A percentile compares a stretch with the other conserved stretches of the same genome.
Evolutionary conservation across 2,329 filamentous ascomycete genomes (phyloP).

Genomic region (Pseudogymnoascus verrucosus): DNA sequence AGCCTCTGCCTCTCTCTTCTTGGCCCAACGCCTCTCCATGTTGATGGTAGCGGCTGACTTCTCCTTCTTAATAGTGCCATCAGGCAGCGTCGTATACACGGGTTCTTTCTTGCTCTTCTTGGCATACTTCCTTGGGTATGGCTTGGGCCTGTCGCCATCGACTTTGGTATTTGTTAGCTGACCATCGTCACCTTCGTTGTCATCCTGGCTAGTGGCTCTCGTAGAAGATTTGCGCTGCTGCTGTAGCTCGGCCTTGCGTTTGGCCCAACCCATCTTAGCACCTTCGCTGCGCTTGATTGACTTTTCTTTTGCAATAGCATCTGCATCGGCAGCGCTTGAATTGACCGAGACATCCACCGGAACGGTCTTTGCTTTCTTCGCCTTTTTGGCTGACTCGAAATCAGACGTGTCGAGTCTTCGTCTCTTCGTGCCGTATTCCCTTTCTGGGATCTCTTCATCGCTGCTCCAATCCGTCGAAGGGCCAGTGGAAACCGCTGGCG

Average conservation of each 20-base stretch:
- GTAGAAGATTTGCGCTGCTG: conserved; percentile 5
- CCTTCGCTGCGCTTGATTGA: conserved; percentile 3
- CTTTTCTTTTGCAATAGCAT: conserved; percentile 4
- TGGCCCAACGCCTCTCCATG: conserved; percentile 11
- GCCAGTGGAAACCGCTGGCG: background rate
- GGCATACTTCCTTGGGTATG: background rate
- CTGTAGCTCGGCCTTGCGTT: conserved; percentile 7
- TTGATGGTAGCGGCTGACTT: conserved; percentile 9
- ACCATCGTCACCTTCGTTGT: background rate
- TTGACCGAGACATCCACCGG: background rate
- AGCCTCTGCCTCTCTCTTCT: conserved; percentile 9
- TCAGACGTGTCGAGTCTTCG: background rate
- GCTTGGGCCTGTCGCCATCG: background rate
- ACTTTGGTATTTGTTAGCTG: background rate
- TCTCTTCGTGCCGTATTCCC: background rate
- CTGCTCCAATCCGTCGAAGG: background rate
- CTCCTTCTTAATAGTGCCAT: conserved; percentile 10
- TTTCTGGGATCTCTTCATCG: conserved; percentile 1
- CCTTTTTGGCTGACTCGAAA: background rate
- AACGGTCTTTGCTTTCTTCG: background rate
- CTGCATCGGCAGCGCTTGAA: background rate
- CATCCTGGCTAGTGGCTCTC: background rate
- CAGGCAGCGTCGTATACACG: conserved; percentile 1
- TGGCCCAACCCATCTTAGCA: conserved; percentile 2
- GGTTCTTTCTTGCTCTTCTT: conserved; percentile 7